Evolutionary conservation across 805 yeast species (phyloP).

Genomic region (Yamadazyma akitaensis): DNA sequence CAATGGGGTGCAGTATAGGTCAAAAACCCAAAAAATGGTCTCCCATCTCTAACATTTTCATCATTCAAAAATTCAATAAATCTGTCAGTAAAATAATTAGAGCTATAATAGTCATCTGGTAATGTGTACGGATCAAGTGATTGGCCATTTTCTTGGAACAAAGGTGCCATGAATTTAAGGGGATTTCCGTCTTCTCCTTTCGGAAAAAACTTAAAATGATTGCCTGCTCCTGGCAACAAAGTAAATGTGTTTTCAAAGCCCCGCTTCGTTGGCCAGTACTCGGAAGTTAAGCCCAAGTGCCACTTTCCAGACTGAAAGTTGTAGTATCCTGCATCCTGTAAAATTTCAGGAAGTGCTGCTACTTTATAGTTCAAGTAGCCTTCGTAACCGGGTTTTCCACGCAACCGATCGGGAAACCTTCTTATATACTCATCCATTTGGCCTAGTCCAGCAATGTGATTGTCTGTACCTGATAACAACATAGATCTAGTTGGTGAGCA

Average conservation of each 20-base stretch:
- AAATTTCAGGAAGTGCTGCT: conserved; percentile 51
- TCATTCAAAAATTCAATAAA: conserved; percentile 32
- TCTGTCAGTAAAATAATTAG: conserved; percentile 43
- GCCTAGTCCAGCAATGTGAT: conserved; percentile 59
- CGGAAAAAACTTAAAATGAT: conserved; percentile 48
- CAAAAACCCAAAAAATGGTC: conserved; percentile 53
- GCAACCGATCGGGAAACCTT: conserved; percentile 34
- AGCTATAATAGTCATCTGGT: conserved; percentile 48
- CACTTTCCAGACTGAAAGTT: conserved; percentile 58
- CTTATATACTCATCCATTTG: conserved; percentile 51
- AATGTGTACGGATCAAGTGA: conserved; percentile 33
- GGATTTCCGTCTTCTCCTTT: conserved; percentile 28
- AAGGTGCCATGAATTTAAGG: conserved; percentile 33
- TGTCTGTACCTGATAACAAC: conserved; percentile 59
- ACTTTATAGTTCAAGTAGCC: conserved; percentile 51
- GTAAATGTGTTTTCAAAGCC: conserved; percentile 52
- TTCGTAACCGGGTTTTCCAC: conserved; percentile 52
- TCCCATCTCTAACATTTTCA: conserved; percentile 27
- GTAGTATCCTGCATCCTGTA: conserved; percentile 46
- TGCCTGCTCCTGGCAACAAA: conserved; percentile 56
- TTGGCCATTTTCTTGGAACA: conserved; percentile 39
- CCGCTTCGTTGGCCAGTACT: conserved; percentile 47
- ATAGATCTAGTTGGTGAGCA: conserved; percentile 65
- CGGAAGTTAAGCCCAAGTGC: conserved; percentile 51
- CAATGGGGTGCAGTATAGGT: conserved; percentile 67